Evolutionary conservation across 2,329 filamentous ascomycete genomes (phyloP), one percentile per base, ranked within the genome.

Genomic region (Coleophoma eucalyptorum): DNA sequence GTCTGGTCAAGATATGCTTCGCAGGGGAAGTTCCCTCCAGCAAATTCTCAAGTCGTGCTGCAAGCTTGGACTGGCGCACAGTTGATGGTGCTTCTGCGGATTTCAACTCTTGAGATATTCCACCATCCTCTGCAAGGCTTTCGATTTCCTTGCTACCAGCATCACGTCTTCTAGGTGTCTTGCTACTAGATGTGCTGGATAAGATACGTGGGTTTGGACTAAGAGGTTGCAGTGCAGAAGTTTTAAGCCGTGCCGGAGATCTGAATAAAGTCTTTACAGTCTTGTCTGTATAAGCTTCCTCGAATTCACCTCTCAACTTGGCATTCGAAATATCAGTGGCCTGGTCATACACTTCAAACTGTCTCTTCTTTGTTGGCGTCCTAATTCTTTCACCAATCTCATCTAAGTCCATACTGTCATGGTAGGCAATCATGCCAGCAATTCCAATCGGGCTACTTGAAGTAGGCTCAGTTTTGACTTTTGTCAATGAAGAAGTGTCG

Each of bases 321-420:
- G n/a, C 42, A 31, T 51, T 11, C 34, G 50, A 50, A 7, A 52
- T 4, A 19, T 40, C 32, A 6, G 53, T 50, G 18, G 50, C 50
- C 33, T 46, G 43, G 16, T 50, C 19, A 38, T 33, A 44, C 12
- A 55, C 33, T 37, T 56, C 40, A 5, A 50, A 43, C 19, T 50
- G 55, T 2, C 55, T 57, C 42, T 51, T 57, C 51, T 67, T 69
- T 50, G 61, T 65, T 2, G 67, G 67, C 8, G 67, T 69, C 38
- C 56, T 50, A 12, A 65, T 57, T 48, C 65, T 66, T 37, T 63
- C 52, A 4, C 66, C 66, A 51, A 68, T 65, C 18, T 67, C 65
- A 53, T 68, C 66, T 11, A 69, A 57, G 50, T 69, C 66, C 20
- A 68, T 57, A 46, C 64, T 67, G 10, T 68, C 65, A 16, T 49